phyloP scores from a whole-genome alignment of 495 filamentous ascomycete species.

The Annulohypoxylon stygium region DNA sequence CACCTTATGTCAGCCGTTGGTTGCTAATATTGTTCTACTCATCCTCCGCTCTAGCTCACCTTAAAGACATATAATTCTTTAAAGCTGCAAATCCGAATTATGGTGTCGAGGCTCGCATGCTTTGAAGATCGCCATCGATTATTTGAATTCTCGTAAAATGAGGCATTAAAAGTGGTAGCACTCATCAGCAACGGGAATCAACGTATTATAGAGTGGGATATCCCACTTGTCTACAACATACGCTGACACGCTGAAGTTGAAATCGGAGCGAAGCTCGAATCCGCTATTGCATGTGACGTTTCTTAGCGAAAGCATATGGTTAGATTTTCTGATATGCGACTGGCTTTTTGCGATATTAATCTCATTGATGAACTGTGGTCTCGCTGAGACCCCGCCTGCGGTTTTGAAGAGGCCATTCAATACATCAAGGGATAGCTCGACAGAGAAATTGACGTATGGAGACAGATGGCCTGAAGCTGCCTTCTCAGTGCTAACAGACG shows the following conservation, averaged over 20 bases:
- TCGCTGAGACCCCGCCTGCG: conserved; percentile 34
- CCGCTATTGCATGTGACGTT: conserved; percentile 39
- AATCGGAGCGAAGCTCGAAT: conserved; percentile 39
- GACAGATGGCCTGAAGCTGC: conserved; percentile 42
- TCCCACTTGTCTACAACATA: conserved; percentile 32
- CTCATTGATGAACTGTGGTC: conserved; percentile 41
- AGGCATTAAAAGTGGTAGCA: conserved; percentile 36
- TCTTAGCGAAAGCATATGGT: conserved; percentile 40
- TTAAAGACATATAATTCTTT: conserved; percentile 20
- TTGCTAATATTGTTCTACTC: conserved; percentile 13
- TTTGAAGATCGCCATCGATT: conserved; percentile 9
- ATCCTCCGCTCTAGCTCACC: neutral
- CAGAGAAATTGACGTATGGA: conserved; percentile 37
- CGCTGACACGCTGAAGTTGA: conserved; percentile 41
- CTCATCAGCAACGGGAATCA: conserved; percentile 40
- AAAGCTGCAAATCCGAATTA: conserved; percentile 18
- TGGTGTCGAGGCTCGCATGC: neutral
- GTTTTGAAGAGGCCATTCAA: conserved; percentile 29
- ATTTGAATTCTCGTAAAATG: neutral
- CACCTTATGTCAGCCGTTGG: conserved; percentile 12
- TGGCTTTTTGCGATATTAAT: conserved; percentile 37
- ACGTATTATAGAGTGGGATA: conserved; percentile 33
- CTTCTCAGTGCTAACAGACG: conserved; percentile 39
- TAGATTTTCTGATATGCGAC: conserved; percentile 32
- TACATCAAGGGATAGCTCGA: conserved; percentile 36